Evolutionary conservation across 345 rosid genomes (phyloP), one percentile per base, ranked within the genome.

Genomic region (Mangifera indica): DNA sequence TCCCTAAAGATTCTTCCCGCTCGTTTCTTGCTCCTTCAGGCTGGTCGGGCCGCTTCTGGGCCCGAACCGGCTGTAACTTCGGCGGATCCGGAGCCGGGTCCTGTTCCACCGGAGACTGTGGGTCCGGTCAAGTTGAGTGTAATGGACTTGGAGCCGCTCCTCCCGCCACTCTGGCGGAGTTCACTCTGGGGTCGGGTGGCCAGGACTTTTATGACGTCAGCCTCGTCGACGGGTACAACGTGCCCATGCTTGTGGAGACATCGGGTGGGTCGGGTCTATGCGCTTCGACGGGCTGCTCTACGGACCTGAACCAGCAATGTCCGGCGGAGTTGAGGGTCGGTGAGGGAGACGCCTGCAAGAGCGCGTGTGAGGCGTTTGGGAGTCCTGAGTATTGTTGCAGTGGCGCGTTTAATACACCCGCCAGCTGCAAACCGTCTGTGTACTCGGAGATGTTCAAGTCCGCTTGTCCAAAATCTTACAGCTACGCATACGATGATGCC

Each of bases 371-470:
- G 71, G 99, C 96, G 5, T 95, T 95, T 67, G 85, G 96, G 70
- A 87, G 92, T 62, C 93, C 98, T 0, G 96, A 95, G 85, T 95
- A 90, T 56, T 95, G 99, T 62, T 95, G 99, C 34, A 95, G 98
- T 34, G 98, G 99, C 81, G 97, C 91, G 88, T 95, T 84, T 69
- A 86, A 84, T 44, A 86, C 97, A 42, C 98, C 98, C 10, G 79
- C 84, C 20, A 88, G 97, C 48, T 95, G 99, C 66, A 74, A 79
- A 59, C 99, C 99, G 21, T 87, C 99, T 1, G 88, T 91, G 10
- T 95, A 95, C 76, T 95, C 99, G 45, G 71, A 85, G 84, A 82
- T 92, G 92, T 95, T 95, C 51, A 95, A 95, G 82, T 79, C 92
- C 0, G 97, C 94, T 1, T 95, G 99, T 67, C 98, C 99, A 25